phyloP scores from a whole-genome alignment of 2,329 filamentous ascomycete species.

The Aspergillus arachidicola region DNA sequence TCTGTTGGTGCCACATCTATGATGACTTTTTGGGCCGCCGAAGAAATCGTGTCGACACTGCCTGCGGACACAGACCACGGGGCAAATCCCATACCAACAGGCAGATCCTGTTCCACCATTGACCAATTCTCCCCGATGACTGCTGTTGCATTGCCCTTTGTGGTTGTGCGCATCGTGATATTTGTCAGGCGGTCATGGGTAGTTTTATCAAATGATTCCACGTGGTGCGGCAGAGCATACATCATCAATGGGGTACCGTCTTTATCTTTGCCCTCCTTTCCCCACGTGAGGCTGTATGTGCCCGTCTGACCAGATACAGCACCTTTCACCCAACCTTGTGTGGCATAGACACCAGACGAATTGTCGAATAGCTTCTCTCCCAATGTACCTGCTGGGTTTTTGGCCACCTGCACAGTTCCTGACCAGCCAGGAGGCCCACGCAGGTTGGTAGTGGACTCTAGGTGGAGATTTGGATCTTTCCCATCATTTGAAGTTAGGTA shows the following conservation, averaged over 20 bases:
- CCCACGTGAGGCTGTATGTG: conserved; percentile 72
- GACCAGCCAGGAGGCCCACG: conserved; percentile 69
- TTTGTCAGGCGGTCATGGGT: conserved; percentile 54
- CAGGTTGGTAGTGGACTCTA: conserved; percentile 67
- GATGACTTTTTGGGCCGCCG: conserved; percentile 62
- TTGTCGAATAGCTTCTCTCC: conserved; percentile 73
- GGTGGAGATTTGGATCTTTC: conserved; percentile 65
- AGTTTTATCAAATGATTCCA: conserved; percentile 68
- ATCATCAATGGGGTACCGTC: conserved; percentile 67
- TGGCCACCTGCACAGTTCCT: conserved; percentile 81
- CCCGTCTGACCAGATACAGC: conserved; percentile 59
- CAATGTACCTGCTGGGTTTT: conserved; percentile 62
- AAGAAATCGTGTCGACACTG: conserved; percentile 42
- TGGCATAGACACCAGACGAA: conserved; percentile 74
- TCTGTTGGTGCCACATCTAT: conserved; percentile 68
- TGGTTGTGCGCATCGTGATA: conserved; percentile 74
- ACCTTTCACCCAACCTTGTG: conserved; percentile 66
- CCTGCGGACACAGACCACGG: conserved; percentile 67
- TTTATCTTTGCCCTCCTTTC: conserved; percentile 66
- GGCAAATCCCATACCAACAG: conserved; percentile 72
- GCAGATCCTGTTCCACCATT: conserved; percentile 73
- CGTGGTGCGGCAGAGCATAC: conserved; percentile 86
- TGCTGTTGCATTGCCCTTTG: conserved; percentile 78
- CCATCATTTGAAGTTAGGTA: conserved; percentile 69
- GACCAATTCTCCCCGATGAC: conserved; percentile 75